Evolutionary conservation across 2,329 filamentous ascomycete species (phyloP), one percentile per base, ranked within the genome.

Genomic region (Cercospora berteroae): DNA sequence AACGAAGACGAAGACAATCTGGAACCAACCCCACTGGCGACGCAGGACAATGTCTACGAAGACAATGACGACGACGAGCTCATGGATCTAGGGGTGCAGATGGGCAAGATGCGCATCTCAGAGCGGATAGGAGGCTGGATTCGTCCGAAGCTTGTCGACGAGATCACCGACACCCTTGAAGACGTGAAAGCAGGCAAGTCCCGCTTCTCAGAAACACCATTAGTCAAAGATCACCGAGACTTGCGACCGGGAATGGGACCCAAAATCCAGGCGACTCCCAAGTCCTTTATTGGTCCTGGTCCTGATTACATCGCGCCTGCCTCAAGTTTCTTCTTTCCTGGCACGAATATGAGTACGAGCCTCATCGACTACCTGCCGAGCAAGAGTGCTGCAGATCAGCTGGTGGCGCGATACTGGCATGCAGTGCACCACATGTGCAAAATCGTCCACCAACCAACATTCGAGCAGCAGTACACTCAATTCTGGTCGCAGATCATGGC

Each of bases 81-180:
- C 56, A 85, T 90, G 71, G 91, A 93, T 77, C 80, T 93, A 27
- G 91, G 90, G 1, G 86, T 93, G 66, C 85, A 86, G 70, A 83
- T 93, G 68, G 90, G 90, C 1, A 90, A 87, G 76, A 86, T 93
- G 84, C 86, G 83, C 67, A 87, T 93, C 67, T 92, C 89, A 2
- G 90, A 93, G 74, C 84, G 90, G 42, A 87, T 93, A 70, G 91
- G 91, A 16, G 90, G 90, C 0, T 85, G 91, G 71, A 88, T 90
- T 52, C 83, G 90, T 56, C 90, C 90, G 2, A 87, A 88, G 72
- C 84, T 93, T 66, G 84, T 86, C 4, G 88, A 92, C 77, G 90
- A 93, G 82, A 87, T 91, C 13, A 76, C 72, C 61, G 75, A 77
- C 64, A 75, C 75, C 10, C 66, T 78, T 7, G 70, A 74, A 42